These are phyloP conservation scores for Xylariaceae sp. DNA, from an alignment of 2,329 filamentous ascomycete genomes.

Conservation along the genomic window DNA sequence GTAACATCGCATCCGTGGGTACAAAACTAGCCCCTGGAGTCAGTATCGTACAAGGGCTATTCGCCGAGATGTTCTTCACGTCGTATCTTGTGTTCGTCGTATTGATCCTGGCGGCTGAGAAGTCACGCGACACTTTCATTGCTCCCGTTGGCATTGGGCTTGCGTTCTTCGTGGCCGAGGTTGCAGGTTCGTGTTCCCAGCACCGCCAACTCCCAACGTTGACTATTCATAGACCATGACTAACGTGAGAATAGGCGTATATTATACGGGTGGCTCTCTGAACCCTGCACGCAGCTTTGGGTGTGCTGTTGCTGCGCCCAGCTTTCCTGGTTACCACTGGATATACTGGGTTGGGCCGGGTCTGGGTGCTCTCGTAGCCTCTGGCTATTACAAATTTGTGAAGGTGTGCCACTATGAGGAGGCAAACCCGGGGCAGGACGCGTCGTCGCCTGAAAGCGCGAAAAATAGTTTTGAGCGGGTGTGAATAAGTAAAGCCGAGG, in stretches of 20 bases:
- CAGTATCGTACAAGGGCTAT: constrained; percentile 45
- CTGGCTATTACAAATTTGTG: constrained; percentile 38
- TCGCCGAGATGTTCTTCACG: constrained; percentile 58
- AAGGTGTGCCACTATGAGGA: constrained; percentile 42
- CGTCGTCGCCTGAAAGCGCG: background rate
- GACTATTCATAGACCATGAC: background rate
- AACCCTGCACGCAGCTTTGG: constrained; percentile 43
- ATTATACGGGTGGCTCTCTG: constrained; percentile 39
- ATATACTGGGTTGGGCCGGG: constrained; percentile 44
- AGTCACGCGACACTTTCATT: constrained; percentile 60
- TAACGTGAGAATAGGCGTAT: constrained; percentile 31
- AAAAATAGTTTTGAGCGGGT: background rate
- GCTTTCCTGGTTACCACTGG: constrained; percentile 39
- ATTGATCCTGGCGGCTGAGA: constrained; percentile 61
- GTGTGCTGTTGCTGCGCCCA: constrained; percentile 36
- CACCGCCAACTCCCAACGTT: background rate
- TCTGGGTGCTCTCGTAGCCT: constrained; percentile 39
- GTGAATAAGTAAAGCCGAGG: background rate
- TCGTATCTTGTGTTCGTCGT: constrained; percentile 55
- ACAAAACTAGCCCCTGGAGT: constrained; percentile 23
- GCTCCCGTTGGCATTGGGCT: constrained; percentile 64
- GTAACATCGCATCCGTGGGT: constrained; percentile 33
- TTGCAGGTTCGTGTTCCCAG: constrained; percentile 31
- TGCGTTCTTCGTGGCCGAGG: constrained; percentile 51
- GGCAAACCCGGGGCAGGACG: constrained; percentile 36